phyloP scores from a whole-genome alignment of 768 basidiomycete species.

The Mycena filopes region DNA sequence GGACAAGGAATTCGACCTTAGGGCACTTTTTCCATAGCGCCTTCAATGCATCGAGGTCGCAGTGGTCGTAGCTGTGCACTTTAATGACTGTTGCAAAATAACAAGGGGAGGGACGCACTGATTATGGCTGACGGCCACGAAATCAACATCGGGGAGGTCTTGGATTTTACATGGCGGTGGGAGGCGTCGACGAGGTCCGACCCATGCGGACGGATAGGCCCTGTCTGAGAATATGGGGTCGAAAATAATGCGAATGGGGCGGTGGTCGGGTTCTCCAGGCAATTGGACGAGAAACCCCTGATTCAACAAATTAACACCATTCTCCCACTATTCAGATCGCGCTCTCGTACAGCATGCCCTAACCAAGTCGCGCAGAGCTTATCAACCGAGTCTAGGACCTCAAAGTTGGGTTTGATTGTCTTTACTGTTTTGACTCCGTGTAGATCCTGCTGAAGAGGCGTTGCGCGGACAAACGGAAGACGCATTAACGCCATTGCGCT shows the following conservation, averaged over 20 bases:
- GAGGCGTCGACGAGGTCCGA: slow-evolving; percentile 44
- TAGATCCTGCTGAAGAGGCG: slow-evolving; percentile 26
- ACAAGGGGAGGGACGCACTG: slow-evolving; percentile 46
- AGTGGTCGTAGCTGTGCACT: slow-evolving; percentile 51
- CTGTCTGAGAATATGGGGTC: slow-evolving; percentile 53
- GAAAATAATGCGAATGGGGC: slow-evolving; percentile 48
- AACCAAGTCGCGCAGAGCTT: slow-evolving; percentile 46
- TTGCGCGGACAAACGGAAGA: slow-evolving; percentile 28
- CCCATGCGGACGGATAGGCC: slow-evolving; percentile 41
- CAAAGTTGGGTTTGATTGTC: slow-evolving; percentile 28
- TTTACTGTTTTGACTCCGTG: slow-evolving; percentile 30
- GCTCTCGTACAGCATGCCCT: slow-evolving; percentile 47
- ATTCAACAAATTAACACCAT: not conserved
- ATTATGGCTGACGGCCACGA: slow-evolving; percentile 54
- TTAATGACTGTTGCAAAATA: not conserved
- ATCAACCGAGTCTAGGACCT: slow-evolving; percentile 19
- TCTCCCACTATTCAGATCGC: not conserved
- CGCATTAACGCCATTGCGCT: slow-evolving; percentile 28
- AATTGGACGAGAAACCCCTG: slow-evolving; percentile 45
- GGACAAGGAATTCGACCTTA: slow-evolving; percentile 48
- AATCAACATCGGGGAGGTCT: slow-evolving; percentile 51
- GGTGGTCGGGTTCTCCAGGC: slow-evolving; percentile 26
- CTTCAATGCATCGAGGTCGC: slow-evolving; percentile 48
- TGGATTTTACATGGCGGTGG: slow-evolving; percentile 49
- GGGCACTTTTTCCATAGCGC: slow-evolving; percentile 33